These are phyloP conservation scores for Cercospora sesami DNA, from an alignment of 2,329 filamentous ascomycete genomes.

Conservation along the genomic window DNA sequence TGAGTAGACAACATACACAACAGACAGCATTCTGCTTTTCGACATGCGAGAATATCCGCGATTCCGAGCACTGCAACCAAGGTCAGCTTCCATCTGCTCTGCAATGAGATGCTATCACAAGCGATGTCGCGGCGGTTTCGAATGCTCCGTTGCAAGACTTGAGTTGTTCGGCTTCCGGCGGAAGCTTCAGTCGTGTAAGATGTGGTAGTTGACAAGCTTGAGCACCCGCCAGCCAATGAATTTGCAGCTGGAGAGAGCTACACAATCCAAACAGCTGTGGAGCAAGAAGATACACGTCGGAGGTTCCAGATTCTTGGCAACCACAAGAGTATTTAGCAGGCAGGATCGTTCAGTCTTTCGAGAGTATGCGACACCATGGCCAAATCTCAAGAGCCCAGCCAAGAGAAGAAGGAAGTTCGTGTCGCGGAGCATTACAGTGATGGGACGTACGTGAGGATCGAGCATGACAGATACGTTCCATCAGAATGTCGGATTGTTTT, in stretches of 20 bases:
- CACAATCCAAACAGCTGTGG: background rate
- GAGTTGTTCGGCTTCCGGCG: background rate
- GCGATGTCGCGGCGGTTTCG: background rate
- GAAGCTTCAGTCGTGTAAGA: background rate
- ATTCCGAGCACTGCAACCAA: background rate
- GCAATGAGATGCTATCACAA: background rate
- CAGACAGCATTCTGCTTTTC: background rate
- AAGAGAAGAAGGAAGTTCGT: background rate
- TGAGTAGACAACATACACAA: background rate
- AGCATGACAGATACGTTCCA: conserved; percentile 7
- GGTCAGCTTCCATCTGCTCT: background rate
- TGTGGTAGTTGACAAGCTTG: background rate
- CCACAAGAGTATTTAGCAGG: background rate
- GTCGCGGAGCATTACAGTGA: background rate
- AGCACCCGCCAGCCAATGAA: background rate
- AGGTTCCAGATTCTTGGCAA: background rate
- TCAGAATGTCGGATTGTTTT: conserved; percentile 10
- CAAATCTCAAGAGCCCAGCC: background rate
- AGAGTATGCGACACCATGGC: background rate
- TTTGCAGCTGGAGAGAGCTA: background rate
- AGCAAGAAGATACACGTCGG: background rate
- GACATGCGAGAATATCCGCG: background rate
- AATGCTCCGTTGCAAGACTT: background rate
- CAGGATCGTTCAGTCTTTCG: background rate
- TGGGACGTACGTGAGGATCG: conserved; percentile 1